phyloP scores from a whole-genome alignment of 2,329 filamentous ascomycete species.

The Verticillium tricorpus region DNA sequence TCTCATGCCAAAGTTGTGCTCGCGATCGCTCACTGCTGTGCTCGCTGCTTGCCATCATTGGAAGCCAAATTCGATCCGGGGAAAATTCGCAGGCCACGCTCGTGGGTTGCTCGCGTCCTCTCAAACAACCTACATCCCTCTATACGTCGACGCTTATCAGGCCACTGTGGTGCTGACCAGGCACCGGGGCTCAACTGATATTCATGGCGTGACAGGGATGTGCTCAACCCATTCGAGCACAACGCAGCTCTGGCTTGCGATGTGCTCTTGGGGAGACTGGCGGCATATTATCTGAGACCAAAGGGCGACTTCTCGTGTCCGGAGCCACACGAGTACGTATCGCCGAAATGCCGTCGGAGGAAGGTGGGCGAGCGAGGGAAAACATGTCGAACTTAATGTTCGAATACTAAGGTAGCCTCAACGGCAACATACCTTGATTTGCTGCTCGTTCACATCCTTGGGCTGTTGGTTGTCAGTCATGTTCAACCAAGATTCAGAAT shows the following conservation, averaged over 20 bases:
- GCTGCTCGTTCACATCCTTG: constrained; percentile 89
- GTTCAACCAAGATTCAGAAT: background rate
- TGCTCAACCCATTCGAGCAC: constrained; percentile 50
- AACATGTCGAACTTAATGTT: constrained; percentile 63
- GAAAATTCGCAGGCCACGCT: constrained; percentile 6
- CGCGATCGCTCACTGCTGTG: constrained; percentile 47
- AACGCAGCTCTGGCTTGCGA: constrained; percentile 20
- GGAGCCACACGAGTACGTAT: constrained; percentile 1
- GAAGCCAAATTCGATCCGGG: constrained; percentile 1
- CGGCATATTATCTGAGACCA: constrained; percentile 9
- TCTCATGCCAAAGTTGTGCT: background rate
- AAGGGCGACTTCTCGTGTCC: constrained; percentile 1
- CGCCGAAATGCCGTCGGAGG: constrained; percentile 22
- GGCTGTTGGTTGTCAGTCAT: constrained; percentile 61
- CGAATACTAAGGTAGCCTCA: constrained; percentile 63
- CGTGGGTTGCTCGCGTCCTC: constrained; percentile 7
- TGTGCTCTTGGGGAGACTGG: constrained; percentile 24
- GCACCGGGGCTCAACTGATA: constrained; percentile 35
- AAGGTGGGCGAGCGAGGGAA: constrained; percentile 32
- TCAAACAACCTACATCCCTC: constrained; percentile 16
- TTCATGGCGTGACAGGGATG: constrained; percentile 46
- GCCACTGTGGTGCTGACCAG: constrained; percentile 46
- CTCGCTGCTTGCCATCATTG: constrained; percentile 31
- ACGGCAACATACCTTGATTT: constrained; percentile 99
- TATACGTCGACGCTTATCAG: constrained; percentile 15